A percentile compares a stretch with the other conserved stretches of the same genome.
Conservation (phyloP, 257 asterid species). For the Fraxinus anomala region DNA sequence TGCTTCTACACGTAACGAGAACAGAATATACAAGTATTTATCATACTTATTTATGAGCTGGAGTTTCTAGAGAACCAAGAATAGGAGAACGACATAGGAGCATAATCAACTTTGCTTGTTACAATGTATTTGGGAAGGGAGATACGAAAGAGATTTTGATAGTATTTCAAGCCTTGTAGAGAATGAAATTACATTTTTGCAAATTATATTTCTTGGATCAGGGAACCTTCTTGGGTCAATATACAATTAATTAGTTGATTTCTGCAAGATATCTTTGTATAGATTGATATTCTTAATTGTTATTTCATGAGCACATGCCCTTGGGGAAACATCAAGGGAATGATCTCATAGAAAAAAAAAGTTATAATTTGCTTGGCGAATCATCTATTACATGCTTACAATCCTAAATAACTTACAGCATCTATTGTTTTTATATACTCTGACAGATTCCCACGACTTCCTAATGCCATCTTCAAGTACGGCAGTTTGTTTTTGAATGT, state of each 20-base stretch:
- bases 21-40: neutral
- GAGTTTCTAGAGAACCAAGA: neutral
- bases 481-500: constrained; percentile 73
- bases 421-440: constrained; percentile 39
- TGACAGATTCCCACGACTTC: constrained; percentile 73
- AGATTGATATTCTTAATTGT: neutral
- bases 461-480: constrained; percentile 81
- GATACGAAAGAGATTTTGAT: neutral
- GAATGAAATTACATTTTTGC: neutral
- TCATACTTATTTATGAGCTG: neutral
- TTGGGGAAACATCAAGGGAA: constrained; percentile 2
- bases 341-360: neutral
- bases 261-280: neutral
- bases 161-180: neutral
- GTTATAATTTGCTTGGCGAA: constrained; percentile 3
- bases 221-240: constrained; percentile 8
- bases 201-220: constrained; percentile 3
- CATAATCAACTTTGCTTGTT: neutral
- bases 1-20: neutral
- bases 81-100: neutral
- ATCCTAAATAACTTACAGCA: constrained; percentile 53
- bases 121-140: neutral
- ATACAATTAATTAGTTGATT: constrained; percentile 5
- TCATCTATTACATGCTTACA: constrained; percentile 23
- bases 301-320: neutral